These are phyloP conservation scores for Limnomonas spitsbergensis DNA, from an alignment of 139 green algal species.

Conservation along the genomic window DNA sequence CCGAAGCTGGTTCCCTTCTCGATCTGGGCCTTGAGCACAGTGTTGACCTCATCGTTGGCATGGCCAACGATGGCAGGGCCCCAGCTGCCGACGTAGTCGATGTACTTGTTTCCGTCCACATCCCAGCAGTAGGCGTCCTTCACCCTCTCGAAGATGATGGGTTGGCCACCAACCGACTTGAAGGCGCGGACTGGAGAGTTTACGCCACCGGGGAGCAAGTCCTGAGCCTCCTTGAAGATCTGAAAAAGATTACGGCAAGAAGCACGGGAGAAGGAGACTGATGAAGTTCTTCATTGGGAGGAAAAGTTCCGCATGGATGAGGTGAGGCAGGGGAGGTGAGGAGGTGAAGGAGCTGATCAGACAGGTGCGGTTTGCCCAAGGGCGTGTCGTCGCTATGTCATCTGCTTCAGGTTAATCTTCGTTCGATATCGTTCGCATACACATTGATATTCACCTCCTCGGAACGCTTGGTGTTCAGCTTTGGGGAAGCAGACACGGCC, in stretches of 20 bases:
- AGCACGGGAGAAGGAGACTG: neutral
- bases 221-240: slow-evolving; percentile 90
- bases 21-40: slow-evolving; percentile 81
- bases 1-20: slow-evolving; percentile 97
- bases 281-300: neutral
- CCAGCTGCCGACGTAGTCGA: slow-evolving; percentile 98
- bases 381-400: too few species aligned
- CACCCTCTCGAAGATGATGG: slow-evolving; percentile 96
- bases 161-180: slow-evolving; percentile 93
- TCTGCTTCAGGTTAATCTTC: neutral
- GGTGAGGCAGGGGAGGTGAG: neutral
- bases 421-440: neutral
- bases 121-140: slow-evolving; percentile 93
- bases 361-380: too few species aligned
- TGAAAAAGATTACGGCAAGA: slow-evolving; percentile 36
- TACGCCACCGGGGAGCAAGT: slow-evolving; percentile 93
- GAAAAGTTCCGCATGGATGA: too few species aligned
- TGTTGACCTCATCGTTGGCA: slow-evolving; percentile 94
- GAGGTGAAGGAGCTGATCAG: neutral
- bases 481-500: slow-evolving; percentile 18
- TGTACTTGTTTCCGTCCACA: slow-evolving; percentile 89
- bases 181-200: slow-evolving; percentile 98
- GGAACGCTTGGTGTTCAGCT: slow-evolving; percentile 47
- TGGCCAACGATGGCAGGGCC: slow-evolving; percentile 94
- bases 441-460: slow-evolving; percentile 34